phyloP scores from a whole-genome alignment of 495 filamentous ascomycete species.

The Poronia punctata region DNA sequence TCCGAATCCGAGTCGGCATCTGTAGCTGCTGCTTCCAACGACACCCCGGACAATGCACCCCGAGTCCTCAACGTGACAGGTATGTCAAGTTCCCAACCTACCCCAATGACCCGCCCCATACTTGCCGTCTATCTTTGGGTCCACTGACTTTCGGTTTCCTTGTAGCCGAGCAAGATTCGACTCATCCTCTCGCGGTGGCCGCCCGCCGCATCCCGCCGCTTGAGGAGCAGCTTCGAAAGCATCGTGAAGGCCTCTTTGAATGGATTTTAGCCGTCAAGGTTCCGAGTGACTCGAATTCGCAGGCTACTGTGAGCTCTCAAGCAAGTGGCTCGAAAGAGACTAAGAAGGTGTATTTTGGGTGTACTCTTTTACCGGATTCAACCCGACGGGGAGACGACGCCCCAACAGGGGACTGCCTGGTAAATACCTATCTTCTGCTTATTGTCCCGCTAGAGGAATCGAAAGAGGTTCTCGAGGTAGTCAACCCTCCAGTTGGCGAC shows the following conservation, averaged over 20 bases:
- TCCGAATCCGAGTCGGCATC: slow-evolving; percentile 12
- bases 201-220: slow-evolving; percentile 26
- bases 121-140: slow-evolving; percentile 1
- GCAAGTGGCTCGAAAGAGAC: slow-evolving; percentile 4
- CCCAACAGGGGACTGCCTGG: slow-evolving; percentile 1
- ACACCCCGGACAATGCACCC: slow-evolving; percentile 8
- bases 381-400: slow-evolving; percentile 1
- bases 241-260: slow-evolving; percentile 46
- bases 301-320: slow-evolving; percentile 8
- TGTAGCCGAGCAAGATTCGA: slow-evolving; percentile 15
- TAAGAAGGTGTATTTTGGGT: slow-evolving; percentile 34
- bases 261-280: slow-evolving; percentile 35
- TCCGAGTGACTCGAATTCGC: slow-evolving; percentile 6
- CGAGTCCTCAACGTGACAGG: slow-evolving; percentile 15
- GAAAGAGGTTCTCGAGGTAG: slow-evolving; percentile 4
- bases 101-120: background rate
- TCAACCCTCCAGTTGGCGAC: background rate
- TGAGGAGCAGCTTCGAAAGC: slow-evolving; percentile 37
- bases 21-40: slow-evolving; percentile 3
- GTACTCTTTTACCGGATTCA: slow-evolving; percentile 33
- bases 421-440: slow-evolving; percentile 14
- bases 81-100: slow-evolving; percentile 5
- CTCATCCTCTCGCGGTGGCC: slow-evolving; percentile 27
- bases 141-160: background rate
- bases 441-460: slow-evolving; percentile 14